Conservation (phyloP, 164 flowering plant genomes). For the Nymphaea colorata region DNA sequence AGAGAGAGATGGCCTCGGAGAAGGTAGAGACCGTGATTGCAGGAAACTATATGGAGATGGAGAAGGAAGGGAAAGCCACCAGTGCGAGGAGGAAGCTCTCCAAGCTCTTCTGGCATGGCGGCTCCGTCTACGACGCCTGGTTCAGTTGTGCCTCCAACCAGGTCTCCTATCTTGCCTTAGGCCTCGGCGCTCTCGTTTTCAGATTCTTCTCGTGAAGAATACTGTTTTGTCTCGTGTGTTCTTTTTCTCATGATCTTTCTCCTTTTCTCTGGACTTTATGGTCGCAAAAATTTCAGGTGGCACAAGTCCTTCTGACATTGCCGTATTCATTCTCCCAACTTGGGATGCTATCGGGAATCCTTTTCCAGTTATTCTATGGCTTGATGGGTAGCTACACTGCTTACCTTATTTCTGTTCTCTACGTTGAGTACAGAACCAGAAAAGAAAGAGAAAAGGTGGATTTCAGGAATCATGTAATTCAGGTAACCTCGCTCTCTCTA, state of each 20-base stretch:
- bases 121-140: constrained; percentile 78
- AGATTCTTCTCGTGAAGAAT: not conserved
- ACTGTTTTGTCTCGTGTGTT: not conserved
- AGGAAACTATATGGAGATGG: constrained; percentile 26
- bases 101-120: constrained; percentile 54
- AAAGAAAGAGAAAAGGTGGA: constrained; percentile 61
- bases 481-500: constrained; percentile 24
- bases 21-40: constrained; percentile 24
- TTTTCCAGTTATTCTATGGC: constrained; percentile 60
- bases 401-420: constrained; percentile 57
- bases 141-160: constrained; percentile 69
- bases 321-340: constrained; percentile 72
- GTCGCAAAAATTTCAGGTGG: constrained; percentile 26
- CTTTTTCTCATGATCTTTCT: not conserved
- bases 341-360: constrained; percentile 62
- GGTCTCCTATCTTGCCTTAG: constrained; percentile 14
- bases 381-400: constrained; percentile 75
- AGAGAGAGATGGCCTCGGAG: constrained; percentile 20
- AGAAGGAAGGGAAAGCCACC: constrained; percentile 9
- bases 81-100: constrained; percentile 9
- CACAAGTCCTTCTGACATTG: constrained; percentile 59
- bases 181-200: not conserved
- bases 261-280: not conserved
- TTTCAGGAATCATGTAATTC: constrained; percentile 77
- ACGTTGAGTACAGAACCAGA: constrained; percentile 59